Base-by-base conservation (phyloP, 139 green algal genomes). In the Haematococcus lacustris region DNA sequence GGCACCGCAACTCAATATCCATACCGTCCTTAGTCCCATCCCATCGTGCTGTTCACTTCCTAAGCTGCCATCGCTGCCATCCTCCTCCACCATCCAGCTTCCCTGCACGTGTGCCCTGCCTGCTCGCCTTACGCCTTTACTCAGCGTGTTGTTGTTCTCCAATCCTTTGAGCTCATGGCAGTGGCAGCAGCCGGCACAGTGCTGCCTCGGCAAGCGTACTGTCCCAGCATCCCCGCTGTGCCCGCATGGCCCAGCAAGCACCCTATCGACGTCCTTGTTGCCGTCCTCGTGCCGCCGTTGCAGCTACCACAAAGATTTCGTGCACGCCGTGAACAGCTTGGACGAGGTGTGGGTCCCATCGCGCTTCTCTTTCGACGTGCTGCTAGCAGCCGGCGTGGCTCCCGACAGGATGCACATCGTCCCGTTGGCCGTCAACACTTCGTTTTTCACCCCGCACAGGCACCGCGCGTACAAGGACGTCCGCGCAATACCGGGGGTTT, bases 401-500 rank as follows among this genome's bases (percentile, higher is more conserved):
- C 21, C 38, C 2, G 38, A 7, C 28, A 59, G 60, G 63, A 50
- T 78, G 1, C 65, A 47, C 51, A 70, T 78, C 30, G 73, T 78
- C 13, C 73, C 73, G 4, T 53, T 78, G 3, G 51, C 73, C 1
- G 66, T 78, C 50, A 78, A 78, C 65, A 78, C 73, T 51, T 72
- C 73, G 2, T 23, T 65, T 3, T 78, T 70, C 51, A 39, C 38
- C 40, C 66, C 30, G 9, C n/a, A n/a, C n/a, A n/a, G n/a, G n/a
- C n/a, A n/a, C n/a, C n/a, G 47, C 13, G 47, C 47, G 47, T n/a
- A n/a, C n/a, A n/a, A n/a, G n/a, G n/a, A n/a, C n/a, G n/a, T n/a
- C n/a, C n/a, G n/a, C n/a, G n/a, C n/a, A n/a, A n/a, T n/a, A n/a
- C n/a, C n/a, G n/a, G n/a, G n/a, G n/a, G n/a, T n/a, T n/a, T n/a